Percentiles rank a stretch among this genome's conserved stretches.
phyloP scores from a whole-genome alignment of 306 rosid species.

The barrel medic (Medicago truncatula) region MtrunA17r5.0-ANR NC_053045.1:60475501-60476000 shows the following conservation, averaged over 20 bases:
- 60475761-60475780: conserved; percentile 71
- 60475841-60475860: neutral
- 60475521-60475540: neutral
- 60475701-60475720: conserved; percentile 17
- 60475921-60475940: neutral
- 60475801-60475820: conserved; percentile 68
- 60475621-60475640: conserved; percentile 13
- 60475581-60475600: neutral
- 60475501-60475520: neutral
- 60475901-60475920: neutral
- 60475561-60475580: neutral
- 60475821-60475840: conserved; percentile 13
- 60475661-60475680: conserved; percentile 8
- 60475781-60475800: conserved; percentile 90
- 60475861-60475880: neutral
- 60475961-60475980: conserved; percentile 30
- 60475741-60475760: conserved; percentile 57
- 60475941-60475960: neutral
- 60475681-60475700: neutral
- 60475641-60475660: conserved; percentile 24
- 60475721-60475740: conserved; percentile 21
- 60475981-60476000: conserved; percentile 22
- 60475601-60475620: neutral
- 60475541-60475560: neutral
- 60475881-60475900: neutral